Conservation (phyloP, 768 basidiomycete genomes). For the Tylopilus balloui region DNA sequence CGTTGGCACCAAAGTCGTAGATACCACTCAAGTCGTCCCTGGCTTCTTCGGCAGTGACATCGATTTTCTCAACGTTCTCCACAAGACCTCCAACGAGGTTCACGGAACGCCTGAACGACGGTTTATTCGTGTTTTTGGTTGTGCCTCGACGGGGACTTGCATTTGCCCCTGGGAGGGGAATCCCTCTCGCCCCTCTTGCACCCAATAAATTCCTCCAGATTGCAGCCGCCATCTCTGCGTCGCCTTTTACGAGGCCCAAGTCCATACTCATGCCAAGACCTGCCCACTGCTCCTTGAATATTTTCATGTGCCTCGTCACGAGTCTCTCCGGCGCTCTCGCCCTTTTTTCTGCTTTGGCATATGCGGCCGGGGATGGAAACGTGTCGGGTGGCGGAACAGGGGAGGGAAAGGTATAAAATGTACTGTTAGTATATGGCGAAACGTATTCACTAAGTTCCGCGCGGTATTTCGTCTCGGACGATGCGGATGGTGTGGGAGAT, state of each 20-base stretch:
- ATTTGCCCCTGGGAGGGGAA: conserved; percentile 34
- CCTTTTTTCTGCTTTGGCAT: conserved; percentile 27
- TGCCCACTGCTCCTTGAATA: conserved; percentile 87
- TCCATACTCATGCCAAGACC: conserved; percentile 80
- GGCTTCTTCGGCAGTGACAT: conserved; percentile 53
- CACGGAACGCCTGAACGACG: conserved; percentile 53
- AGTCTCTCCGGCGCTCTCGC: conserved; percentile 69
- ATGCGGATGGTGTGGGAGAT: conserved; percentile 1
- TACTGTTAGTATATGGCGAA: conserved; percentile 22
- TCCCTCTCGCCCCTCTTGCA: conserved; percentile 73
- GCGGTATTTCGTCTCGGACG: conserved; percentile 12
- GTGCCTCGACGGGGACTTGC: conserved; percentile 4
- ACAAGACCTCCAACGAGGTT: conserved; percentile 68
- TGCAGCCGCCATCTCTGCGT: conserved; percentile 80
- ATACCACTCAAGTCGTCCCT: conserved; percentile 69
- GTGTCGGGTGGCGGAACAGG: conserved; percentile 23
- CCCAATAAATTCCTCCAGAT: conserved; percentile 92
- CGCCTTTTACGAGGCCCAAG: conserved; percentile 66
- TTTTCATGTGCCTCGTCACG: conserved; percentile 84
- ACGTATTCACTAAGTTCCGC: conserved; percentile 19
- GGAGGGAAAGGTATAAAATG: conserved; percentile 28
- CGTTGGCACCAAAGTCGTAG: conserved; percentile 57
- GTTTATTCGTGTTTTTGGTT: not conserved
- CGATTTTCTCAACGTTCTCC: conserved; percentile 54
- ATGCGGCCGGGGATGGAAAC: conserved; percentile 25